Base-by-base conservation (phyloP, 495 filamentous ascomycete species). In the Hypoxylon intermedium region DNA sequence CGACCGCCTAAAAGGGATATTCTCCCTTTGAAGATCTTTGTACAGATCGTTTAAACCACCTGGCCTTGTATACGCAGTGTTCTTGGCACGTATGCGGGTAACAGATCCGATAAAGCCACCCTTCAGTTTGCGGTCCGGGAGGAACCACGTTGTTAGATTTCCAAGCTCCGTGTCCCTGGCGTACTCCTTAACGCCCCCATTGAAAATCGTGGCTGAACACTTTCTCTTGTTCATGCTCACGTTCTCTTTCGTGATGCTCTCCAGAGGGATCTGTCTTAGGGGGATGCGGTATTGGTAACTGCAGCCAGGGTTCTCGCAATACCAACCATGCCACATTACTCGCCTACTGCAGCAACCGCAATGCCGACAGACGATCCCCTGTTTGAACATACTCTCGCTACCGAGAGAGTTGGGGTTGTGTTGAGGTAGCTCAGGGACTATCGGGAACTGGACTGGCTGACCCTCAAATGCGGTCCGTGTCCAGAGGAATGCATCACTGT, bases 311-410 rank as follows among this genome's bases (percentile, higher is more conserved):
- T 77, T 79, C 19, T 77, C 70, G 53, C 91, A 96, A 11, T 72
- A 70, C 89, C 88, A 92, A 0, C 77, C 76, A 15, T 71, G 62
- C 89, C 89, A 96, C 33, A 78, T 67, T 11, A 77, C 69, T 6
- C 90, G 79, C 2, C 83, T 77, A 30, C 79, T 85, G 65, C 90
- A 91, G 26, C 84, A 79, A 0, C 75, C 71, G 62, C 92, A 96
- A n/a, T 70, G 52, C 0, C 85, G 86, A 58, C 92, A 96, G 0
- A 90, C 86, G 46, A 94, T 85, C 0, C 90, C 92, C 2, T 52
- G 52, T 6, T 72, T 75, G 40, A 68, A 74, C 5, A 30, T 5
- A 18, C 52, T 38, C 33, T 82, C 79, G 1, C 72, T 75, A 0
- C 78, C 78, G 20, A 70, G 67, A 0, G 33, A 13, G 0, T 43